phyloP scores from a whole-genome alignment of 139 green algal genomes.

The Chlamydomonas asymmetrica region DNA sequence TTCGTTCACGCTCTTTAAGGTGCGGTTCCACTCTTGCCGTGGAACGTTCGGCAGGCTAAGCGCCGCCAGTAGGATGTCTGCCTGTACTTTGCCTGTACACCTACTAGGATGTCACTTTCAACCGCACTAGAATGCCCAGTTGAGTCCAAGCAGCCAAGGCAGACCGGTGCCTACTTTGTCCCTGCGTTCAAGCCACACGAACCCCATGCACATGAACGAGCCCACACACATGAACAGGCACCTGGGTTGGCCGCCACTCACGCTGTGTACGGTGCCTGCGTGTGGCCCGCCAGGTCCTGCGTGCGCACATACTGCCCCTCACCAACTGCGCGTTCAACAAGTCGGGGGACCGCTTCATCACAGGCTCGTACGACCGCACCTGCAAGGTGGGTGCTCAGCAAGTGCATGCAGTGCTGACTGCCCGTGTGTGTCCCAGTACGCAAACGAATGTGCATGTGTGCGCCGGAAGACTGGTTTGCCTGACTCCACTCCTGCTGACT shows the following conservation, averaged over 20 bases:
- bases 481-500: no score
- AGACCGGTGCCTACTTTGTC: no score
- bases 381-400: constrained; percentile 59
- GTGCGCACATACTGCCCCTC: constrained; percentile 74
- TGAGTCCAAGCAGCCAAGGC: no score
- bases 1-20: constrained; percentile 68
- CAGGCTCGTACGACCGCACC: constrained; percentile 75
- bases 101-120: no score
- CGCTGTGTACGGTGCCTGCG: no score
- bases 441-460: not conserved
- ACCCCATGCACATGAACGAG: not conserved
- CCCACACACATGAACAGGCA: not conserved
- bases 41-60: no score
- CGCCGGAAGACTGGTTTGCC: not conserved
- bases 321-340: constrained; percentile 89
- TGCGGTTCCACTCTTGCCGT: no score
- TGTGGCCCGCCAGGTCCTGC: constrained; percentile 55
- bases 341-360: constrained; percentile 76
- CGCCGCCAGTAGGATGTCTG: not conserved
- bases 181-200: not conserved
- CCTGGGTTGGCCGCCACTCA: not conserved
- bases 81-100: no score
- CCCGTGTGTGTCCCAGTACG: not conserved
- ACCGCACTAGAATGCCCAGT: no score
- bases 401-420: not conserved